phyloP scores from a whole-genome alignment of 495 filamentous ascomycete species.

The Wilcoxina mikolae region DNA sequence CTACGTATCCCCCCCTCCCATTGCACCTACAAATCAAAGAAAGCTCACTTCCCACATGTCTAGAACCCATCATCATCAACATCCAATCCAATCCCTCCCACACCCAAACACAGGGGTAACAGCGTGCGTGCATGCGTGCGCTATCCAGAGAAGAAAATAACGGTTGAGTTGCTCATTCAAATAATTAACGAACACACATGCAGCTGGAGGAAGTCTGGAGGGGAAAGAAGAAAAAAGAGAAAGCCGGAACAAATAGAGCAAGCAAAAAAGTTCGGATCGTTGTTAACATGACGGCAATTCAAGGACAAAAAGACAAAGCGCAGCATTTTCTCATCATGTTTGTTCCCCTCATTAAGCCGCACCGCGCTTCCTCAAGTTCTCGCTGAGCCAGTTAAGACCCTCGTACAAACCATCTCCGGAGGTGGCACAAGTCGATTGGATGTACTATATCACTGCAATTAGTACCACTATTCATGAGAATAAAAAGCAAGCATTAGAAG shows the following conservation, averaged over 20 bases:
- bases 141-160: neutral
- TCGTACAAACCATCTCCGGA: conserved; percentile 99
- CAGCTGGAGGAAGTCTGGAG: neutral
- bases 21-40: too few relatives aligned
- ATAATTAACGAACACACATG: neutral
- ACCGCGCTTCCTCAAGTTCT: conserved; percentile 51
- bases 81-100: neutral
- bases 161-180: neutral
- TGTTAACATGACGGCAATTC: conserved; percentile 9
- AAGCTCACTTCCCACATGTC: neutral
- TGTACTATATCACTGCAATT: conserved; percentile 51
- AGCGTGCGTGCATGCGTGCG: neutral
- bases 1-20: too few relatives aligned
- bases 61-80: neutral
- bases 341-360: conserved; percentile 1
- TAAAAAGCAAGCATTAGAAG: neutral
- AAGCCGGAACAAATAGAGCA: neutral
- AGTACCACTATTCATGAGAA: too few relatives aligned
- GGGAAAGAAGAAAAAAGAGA: neutral
- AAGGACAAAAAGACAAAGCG: neutral
- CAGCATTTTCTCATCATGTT: neutral
- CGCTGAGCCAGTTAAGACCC: conserved; percentile 98
- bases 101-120: too few relatives aligned
- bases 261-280: neutral
- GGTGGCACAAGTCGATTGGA: conserved; percentile 99